Evolutionary conservation across 2,329 filamentous ascomycete species (phyloP), one percentile per base, ranked within the genome.

Genomic region (Sarocladiaceae sp.): DNA sequence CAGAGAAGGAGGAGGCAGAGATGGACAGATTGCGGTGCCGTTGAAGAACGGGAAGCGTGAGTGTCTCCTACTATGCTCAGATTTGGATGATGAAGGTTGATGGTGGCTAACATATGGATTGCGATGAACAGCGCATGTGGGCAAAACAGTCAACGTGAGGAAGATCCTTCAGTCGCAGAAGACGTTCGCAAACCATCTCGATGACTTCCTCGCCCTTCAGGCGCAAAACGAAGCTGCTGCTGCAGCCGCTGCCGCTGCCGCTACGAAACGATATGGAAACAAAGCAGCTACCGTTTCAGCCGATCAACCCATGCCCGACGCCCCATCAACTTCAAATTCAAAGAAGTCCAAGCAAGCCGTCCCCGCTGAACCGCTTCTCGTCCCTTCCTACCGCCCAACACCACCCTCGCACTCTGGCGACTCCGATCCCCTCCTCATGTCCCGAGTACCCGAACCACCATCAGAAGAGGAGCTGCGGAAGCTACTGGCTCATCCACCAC

Each of bases 101-200:
- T 28, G 23, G 4, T 28, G 5, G 6, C 8, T 7, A 18, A 15
- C n/a, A 5, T 23, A 39, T 48, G 20, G 33, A n/a, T n/a, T n/a
- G n/a, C n/a, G n/a, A n/a, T n/a, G n/a, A n/a, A n/a, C 56, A 75
- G 72, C 66, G 33, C 69, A 73, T 51, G 72, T 70, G 59, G 86
- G 85, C 61, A 80, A 82, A 65, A 89, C 86, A 6, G 76, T 82
- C 31, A 84, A 82, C 58, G 86, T 90, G 23, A 82, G 88, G 60
- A 86, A 86, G 69, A 90, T 94, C 56, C 74, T 94, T 52, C 83
- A 86, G 58, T 90, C 86, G 23, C 87, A 90, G 64, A 90, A 93
- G 72, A 90, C 87, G 3, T 93, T 93, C 66, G 82, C 83, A 56
- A 91, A 94, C 70, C 86, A 93, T 66, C 77, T 93, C 44, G 87